These are phyloP conservation scores for Sporisorium graminicola DNA, from an alignment of 1,284 basidiomycete species.

Conservation along the genomic window DNA sequence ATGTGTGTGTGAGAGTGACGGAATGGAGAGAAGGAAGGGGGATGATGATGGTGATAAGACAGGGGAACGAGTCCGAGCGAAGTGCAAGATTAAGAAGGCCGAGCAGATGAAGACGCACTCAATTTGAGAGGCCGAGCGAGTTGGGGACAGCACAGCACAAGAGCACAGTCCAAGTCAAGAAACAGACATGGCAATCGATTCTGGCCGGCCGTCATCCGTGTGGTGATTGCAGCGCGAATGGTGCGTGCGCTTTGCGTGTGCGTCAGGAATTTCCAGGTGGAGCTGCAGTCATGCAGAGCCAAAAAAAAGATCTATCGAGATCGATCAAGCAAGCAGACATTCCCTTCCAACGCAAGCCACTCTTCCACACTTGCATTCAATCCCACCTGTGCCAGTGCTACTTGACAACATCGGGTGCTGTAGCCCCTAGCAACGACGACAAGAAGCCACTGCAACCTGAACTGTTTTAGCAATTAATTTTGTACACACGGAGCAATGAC, in stretches of 20 bases:
- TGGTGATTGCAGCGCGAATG: constrained; percentile 2
- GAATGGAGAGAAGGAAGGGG: neutral
- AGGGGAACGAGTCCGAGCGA: neutral
- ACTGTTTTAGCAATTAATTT: too few relatives aligned
- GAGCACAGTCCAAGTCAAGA: constrained; percentile 1
- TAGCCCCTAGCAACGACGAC: neutral
- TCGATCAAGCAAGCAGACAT: constrained; percentile 5
- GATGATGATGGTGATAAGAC: constrained; percentile 27
- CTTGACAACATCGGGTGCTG: neutral
- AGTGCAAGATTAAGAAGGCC: constrained; percentile 12
- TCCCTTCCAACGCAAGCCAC: neutral
- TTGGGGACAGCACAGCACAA: neutral
- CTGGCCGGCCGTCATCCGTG: neutral
- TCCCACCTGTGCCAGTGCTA: neutral
- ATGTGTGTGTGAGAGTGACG: neutral
- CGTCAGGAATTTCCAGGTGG: constrained; percentile 5
- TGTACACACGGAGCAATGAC: too few relatives aligned
- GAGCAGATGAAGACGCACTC: neutral
- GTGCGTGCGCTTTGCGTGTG: constrained; percentile 9
- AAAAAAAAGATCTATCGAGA: constrained; percentile 1
- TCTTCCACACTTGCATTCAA: neutral
- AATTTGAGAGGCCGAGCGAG: neutral
- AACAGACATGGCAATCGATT: constrained; percentile 10
- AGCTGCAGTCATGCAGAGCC: neutral
- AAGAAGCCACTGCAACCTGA: neutral